Base-by-base conservation (phyloP, 495 filamentous ascomycete species). In the Tetracladium marchalianum region DNA sequence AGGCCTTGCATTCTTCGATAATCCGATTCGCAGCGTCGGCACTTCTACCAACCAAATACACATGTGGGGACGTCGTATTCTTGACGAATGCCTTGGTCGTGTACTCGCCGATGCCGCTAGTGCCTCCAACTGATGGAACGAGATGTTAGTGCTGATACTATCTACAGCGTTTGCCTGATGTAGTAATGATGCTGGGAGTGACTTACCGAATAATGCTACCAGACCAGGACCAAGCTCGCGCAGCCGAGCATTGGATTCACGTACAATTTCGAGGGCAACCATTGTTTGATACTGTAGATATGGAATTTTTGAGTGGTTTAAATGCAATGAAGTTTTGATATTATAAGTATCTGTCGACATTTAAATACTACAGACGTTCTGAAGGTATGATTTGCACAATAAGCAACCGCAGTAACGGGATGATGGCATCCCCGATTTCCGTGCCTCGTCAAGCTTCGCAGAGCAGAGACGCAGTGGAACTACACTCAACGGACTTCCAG, bases 121-220 rank as follows among this genome's bases (percentile, higher is more conserved):
- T 71, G 31, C 59, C 70, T 24, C 70, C 68, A 16, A 71, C 68
- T 58, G 17, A 33, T 0, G 7, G 11, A 31, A 13, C 7, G 22
- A 27, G 3, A 7, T 27, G 22, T 45, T 18, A 49, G 18, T 17
- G 16, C 13, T 10, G 11, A 16, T 15, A 8, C 19, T 13, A n/a
- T 1, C 24, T 9, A 47, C 18, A n/a, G n/a, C n/a, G n/a, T n/a
- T n/a, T n/a, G n/a, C n/a, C n/a, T n/a, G n/a, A n/a, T n/a, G n/a
- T n/a, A n/a, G n/a, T n/a, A n/a, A n/a, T n/a, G 5, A 22, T 31
- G 27, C 36, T 36, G 31, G 31, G 7, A 24, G 9, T 35, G 2
- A 42, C 40, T 11, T 66, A 72, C 70, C 70, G 49, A 78, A 78
- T 7, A 76, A 61, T 17, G 68, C 73, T 35, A 78, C 75, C 9